These are phyloP conservation scores for Hygrophila difformis DNA, from an alignment of 257 asterid species.

Conservation along the genomic window DNA sequence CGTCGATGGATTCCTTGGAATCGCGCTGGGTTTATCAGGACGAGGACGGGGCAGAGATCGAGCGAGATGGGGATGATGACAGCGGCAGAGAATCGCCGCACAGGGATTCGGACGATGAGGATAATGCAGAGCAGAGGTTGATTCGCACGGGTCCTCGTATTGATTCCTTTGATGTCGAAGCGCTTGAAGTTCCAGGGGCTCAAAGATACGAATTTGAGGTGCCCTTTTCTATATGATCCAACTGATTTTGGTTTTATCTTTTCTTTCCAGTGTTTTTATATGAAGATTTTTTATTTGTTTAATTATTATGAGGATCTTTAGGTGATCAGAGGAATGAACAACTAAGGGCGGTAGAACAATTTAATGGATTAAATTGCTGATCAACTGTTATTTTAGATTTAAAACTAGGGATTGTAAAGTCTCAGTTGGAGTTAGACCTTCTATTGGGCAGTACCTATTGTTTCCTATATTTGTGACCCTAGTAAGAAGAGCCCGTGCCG, in stretches of 20 bases:
- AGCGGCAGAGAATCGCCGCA: conserved; percentile 36
- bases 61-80: conserved; percentile 31
- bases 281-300: not conserved
- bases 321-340: conserved; percentile 11
- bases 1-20: conserved; percentile 85
- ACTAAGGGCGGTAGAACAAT: conserved; percentile 1
- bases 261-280: not conserved
- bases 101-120: conserved; percentile 73
- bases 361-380: conserved; percentile 8
- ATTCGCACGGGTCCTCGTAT: conserved; percentile 93
- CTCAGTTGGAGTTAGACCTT: not conserved
- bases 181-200: conserved; percentile 92
- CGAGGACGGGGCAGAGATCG: conserved; percentile 51
- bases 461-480: not conserved
- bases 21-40: conserved; percentile 97
- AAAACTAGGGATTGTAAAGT: not conserved
- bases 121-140: conserved; percentile 66
- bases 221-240: not conserved
- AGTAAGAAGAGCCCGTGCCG: no score
- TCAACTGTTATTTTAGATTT: conserved; percentile 8
- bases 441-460: not conserved
- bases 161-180: conserved; percentile 95
- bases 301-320: conserved; percentile 3
- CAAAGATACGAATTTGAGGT: conserved; percentile 78
- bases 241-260: conserved; percentile 6